Evolutionary conservation across 106 monocot species (phyloP), one percentile per base, ranked within the genome.

Genomic region (Vanilla planifolia): DNA sequence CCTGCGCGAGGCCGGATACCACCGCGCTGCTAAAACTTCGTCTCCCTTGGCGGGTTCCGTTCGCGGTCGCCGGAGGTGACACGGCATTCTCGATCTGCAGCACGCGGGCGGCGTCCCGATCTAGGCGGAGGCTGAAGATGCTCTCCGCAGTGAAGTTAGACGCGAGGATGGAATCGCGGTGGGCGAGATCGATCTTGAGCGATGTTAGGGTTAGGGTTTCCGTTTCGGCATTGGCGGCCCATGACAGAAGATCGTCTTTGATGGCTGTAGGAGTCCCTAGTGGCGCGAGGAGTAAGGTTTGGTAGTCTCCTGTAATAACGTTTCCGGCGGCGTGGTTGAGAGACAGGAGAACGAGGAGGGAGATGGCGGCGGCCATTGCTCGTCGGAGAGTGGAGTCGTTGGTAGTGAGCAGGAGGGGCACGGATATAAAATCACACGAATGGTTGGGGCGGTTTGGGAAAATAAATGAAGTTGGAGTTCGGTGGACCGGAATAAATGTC

Each of bases 1-100:
- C 82, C 23, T 79, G 78, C 1, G 85, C 62, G 37, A 85, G 73
- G 4, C 89, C 89, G 32, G 89, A 85, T 0, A 74, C 39, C 23
- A 90, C 82, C 0, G 72, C 6, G 57, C 73, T 62, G 50, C 66
- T 76, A 48, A 85, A 73, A 16, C 75, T 59, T 16, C 60, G 29
- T 6, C 29, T 25, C 5, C 64, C 55, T 2, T 15, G 43, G 22
- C 55, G 36, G 9, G 71, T 65, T 2, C 26, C 51, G 43, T 77
- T 70, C 25, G 0, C 29, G 0, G 63, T 24, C 11, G 50, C 27
- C 15, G 50, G 23, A 14, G 43, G 24, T 53, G 48, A 3, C 3
- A 17, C 20, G 29, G 26, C 27, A 13, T 51, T 13, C 32, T 51
- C 29, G 48, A 78, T 63, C 0, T 52, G 32, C 21, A 48, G 43